Evolutionary conservation across 352 stramenopile species (phyloP).

Genomic region (Thraustotheca clavata): DNA sequence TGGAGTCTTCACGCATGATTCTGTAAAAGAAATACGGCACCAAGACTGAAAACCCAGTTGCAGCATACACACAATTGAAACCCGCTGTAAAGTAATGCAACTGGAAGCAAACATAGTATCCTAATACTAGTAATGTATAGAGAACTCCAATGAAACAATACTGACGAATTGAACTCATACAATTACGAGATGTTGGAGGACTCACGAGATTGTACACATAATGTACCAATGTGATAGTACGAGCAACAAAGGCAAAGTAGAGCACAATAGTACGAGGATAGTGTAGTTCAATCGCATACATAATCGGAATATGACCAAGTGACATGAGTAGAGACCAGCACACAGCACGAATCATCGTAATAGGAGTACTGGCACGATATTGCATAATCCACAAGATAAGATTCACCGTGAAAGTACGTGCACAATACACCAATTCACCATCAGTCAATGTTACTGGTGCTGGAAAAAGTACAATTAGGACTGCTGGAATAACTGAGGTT

Average conservation of each 20-base stretch:
- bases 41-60: neutral
- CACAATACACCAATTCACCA: neutral
- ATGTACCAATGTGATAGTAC: neutral
- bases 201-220: neutral
- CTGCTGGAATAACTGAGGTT: neutral
- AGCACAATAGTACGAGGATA: neutral
- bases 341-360: neutral
- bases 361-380: neutral
- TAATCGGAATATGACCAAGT: neutral
- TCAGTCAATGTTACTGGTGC: neutral
- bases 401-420: neutral
- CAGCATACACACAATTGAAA: neutral
- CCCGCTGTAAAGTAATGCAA: constrained; percentile 1
- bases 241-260: neutral
- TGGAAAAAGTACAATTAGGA: neutral
- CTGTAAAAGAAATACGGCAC: neutral
- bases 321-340: neutral
- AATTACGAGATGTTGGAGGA: neutral
- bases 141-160: neutral
- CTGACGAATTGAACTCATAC: neutral
- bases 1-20: neutral
- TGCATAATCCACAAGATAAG: neutral
- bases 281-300: neutral
- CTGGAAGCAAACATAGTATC: neutral
- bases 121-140: neutral